A percentile compares a stretch with the other conserved stretches of the same genome.
Evolutionary conservation across 306 rosid genomes (phyloP).

Genomic region (Rubus idaeus): DNA sequence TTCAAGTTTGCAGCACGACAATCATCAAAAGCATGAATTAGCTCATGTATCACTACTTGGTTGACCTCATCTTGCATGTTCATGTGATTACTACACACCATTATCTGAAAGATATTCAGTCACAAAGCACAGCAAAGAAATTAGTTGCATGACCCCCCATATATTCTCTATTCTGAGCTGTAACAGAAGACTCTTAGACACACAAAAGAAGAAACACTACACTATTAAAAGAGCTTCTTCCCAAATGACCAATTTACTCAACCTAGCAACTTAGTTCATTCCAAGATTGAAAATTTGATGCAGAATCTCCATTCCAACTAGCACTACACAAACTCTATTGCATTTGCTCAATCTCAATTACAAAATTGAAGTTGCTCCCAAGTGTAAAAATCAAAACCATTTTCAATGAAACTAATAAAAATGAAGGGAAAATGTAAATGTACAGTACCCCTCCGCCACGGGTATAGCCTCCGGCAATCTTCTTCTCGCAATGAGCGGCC

Average conservation of each 20-base stretch:
- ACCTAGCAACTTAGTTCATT: neutral
- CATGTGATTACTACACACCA: conserved; percentile 68
- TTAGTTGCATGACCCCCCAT: neutral
- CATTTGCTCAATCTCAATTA: neutral
- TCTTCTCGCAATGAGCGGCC: conserved; percentile 49
- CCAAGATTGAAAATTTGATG: neutral
- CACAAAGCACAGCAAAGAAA: conserved; percentile 14
- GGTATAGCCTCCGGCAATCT: conserved; percentile 54
- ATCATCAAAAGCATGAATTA: conserved; percentile 85
- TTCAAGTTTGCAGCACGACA: conserved; percentile 78
- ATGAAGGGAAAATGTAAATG: neutral
- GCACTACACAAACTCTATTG: neutral
- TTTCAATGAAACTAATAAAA: neutral
- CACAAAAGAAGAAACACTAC: neutral
- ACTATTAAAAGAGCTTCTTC: neutral
- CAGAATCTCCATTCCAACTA: neutral
- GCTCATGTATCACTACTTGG: conserved; percentile 77
- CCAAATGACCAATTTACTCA: neutral
- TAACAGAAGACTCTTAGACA: neutral
- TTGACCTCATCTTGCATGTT: conserved; percentile 70
- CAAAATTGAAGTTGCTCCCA: neutral
- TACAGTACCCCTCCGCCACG: conserved; percentile 70
- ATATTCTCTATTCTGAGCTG: neutral
- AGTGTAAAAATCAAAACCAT: neutral
- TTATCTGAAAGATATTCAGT: conserved; percentile 41